Base-by-base conservation (phyloP, 148 eudicot genomes). In the Chenopodium formosanum region DNA sequence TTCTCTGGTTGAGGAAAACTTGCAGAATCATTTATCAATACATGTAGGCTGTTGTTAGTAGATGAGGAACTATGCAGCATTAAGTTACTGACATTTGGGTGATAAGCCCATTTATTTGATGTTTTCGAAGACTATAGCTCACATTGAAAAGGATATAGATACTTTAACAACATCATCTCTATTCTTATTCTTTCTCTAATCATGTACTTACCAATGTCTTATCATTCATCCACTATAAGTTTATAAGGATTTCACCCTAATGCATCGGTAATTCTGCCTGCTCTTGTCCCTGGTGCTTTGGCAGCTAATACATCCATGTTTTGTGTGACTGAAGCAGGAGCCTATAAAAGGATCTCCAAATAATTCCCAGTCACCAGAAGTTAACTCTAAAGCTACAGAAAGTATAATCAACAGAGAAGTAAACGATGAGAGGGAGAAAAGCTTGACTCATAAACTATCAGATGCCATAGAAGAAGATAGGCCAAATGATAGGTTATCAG, bases 291-390 rank as follows among this genome's bases (percentile, higher is more conserved):
- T n/a, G 25, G 25, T 16, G 31, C 7, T 58, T 40, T 40, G 32
- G 73, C 37, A 17, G 20, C 58, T 80, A 29, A 73, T 46, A 16
- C n/a, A 48, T 23, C 25, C 16, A 40, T 29, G 53, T 53, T 64
- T 50, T 83, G 56, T 29, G 34, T 78, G 60, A 79, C 75, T 80
- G 32, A 73, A 66, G 64, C 88, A 89, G 92, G 90, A 87, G 78
- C 70, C 84, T 13, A 66, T 22, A 60, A 52, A 86, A 81, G 85
- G 87, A 67, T 88, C 89, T 58, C 88, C 87, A 47, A 84, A 73
- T 76, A 68, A 71, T 56, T 63, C 79, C 83, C 90, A 84, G 50
- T 94, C 94, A 62, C 91, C 91, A 70, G 92, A 90, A 80, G 89
- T 86, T 83, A 83, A 88, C 10, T 90, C 91, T 63, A 89, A 87